Base-by-base conservation (phyloP, 306 rosid genomes). In the Styphnolobium japonicum region DNA sequence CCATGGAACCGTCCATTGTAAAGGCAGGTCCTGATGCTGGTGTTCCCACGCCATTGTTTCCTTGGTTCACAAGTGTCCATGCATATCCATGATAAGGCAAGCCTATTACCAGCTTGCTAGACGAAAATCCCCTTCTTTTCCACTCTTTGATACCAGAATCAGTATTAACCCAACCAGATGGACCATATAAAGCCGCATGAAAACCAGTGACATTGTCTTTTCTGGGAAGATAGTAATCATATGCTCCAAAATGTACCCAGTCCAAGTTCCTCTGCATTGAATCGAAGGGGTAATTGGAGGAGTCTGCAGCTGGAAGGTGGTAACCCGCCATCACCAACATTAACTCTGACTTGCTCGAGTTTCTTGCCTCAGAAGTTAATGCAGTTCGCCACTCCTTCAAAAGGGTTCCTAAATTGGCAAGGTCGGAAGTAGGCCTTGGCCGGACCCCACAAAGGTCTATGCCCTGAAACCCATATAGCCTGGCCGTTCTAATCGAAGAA, bases 31-130 rank as follows among this genome's bases (percentile, higher is more conserved):
- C 90, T 10, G 67, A 67, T 4, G 89, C 73, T 1, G 71, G 77
- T 63, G 75, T 16, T 25, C 86, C 94, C 2, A 90, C 76, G 0
- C 48, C 36, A 34, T 8, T 67, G 23, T 58, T 71, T 71, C 79
- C 42, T 18, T 72, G 85, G 56, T 60, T 75, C 48, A 34, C 77
- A 1, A 90, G 83, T 40, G 6, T 61, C 92, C 88, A 90, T 3
- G 83, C 87, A 62, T 55, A 84, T 36, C 94, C 92, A 80, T 81
- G 82, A 61, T 82, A 90, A 78, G 90, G 89, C 71, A 90, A 78
- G 0, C 84, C 87, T 21, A 90, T 33, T 23, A 86, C 83, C 52
- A 90, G 62, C 52, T 88, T 86, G 46, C 8, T 77, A 37, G 89
- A 73, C 0, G 76, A 5, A 42, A 81, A 79, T 6, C 92, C 90